Conservation (phyloP, 768 basidiomycete species). For the Hericium coralloides region DNA sequence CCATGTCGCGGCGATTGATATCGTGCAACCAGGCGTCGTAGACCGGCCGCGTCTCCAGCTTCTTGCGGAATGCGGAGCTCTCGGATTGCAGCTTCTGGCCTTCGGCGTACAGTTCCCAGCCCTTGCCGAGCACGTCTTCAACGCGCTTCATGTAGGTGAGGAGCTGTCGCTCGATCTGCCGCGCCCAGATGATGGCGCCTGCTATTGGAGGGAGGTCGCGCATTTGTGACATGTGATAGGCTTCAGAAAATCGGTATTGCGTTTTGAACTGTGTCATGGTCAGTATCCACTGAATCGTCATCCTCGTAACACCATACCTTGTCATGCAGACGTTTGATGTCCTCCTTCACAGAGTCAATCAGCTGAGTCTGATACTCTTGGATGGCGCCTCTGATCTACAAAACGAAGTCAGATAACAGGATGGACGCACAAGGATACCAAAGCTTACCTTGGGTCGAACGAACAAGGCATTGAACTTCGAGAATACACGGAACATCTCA, state of each 20-base stretch:
- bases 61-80: constrained; percentile 84
- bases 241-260: constrained; percentile 91
- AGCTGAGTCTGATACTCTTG: constrained; percentile 99
- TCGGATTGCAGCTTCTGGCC: constrained; percentile 96
- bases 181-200: constrained; percentile 96
- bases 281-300: not conserved
- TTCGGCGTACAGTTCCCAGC: constrained; percentile 99
- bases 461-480: constrained; percentile 95
- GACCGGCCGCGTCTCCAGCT: constrained; percentile 89
- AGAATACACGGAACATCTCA: constrained; percentile 99
- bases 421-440: not conserved
- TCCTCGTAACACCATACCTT: constrained; percentile 40
- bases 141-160: constrained; percentile 98
- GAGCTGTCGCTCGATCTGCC: constrained; percentile 96
- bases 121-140: constrained; percentile 95
- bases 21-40: constrained; percentile 97
- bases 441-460: constrained; percentile 81
- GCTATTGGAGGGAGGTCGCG: constrained; percentile 98
- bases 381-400: constrained; percentile 90
- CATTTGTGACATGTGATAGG: constrained; percentile 98
- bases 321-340: constrained; percentile 90
- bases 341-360: constrained; percentile 97
- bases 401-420: not conserved
- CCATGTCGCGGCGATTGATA: constrained; percentile 88
- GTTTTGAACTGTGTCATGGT: constrained; percentile 67